Base-by-base conservation (phyloP, 2,329 filamentous ascomycete genomes). In the Colletotrichum liriopes region DNA sequence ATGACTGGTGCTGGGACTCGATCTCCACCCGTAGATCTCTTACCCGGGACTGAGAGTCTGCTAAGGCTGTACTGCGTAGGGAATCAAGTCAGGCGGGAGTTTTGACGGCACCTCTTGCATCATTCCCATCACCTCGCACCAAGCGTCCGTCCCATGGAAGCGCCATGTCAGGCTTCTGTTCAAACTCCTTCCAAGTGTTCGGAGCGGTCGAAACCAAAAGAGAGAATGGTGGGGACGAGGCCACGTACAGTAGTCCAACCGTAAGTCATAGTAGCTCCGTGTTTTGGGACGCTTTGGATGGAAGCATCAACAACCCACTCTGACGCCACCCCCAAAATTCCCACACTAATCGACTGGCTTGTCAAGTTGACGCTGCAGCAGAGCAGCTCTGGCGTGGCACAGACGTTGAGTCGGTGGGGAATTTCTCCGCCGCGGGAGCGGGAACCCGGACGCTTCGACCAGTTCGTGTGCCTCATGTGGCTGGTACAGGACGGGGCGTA, bases 401-500 rank as follows among this genome's bases (percentile, higher is more conserved):
- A 55, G 51, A 55, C 51, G 29, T 55, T 55, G 51, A 54, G 29
- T 18, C 29, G 51, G 49, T 32, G 51, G 51, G n/a, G 51, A 35
- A 35, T 11, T 32, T 12, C 18, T 29, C 51, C 29, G 7, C 6
- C 8, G 16, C 43, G 43, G 20, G 5, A 35, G 51, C 51, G 16
- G 29, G 29, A 16, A 3, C 51, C 29, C 3, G 18, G 20, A 41
- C 23, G 26, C 39, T 35, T 29, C 14, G 23, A 32, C 23, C 23
- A 45, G 56, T 6, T 58, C 39, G 14, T 60, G 56, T 60, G 56
- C 39, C 56, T 60, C 23, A 6, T 60, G 56, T 60, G 56, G 39
- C 56, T 60, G 39, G 39, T 60, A 35, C 54, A 23, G 8, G 12
- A 23, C 12, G n/a, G n/a, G 12, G 29, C 14, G 51, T 6, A 47